Percentiles rank a stretch among this genome's conserved stretches.
Conservation (phyloP, 169 alveolate genomes). For the Cryptosporidium tyzzeri region DNA sequence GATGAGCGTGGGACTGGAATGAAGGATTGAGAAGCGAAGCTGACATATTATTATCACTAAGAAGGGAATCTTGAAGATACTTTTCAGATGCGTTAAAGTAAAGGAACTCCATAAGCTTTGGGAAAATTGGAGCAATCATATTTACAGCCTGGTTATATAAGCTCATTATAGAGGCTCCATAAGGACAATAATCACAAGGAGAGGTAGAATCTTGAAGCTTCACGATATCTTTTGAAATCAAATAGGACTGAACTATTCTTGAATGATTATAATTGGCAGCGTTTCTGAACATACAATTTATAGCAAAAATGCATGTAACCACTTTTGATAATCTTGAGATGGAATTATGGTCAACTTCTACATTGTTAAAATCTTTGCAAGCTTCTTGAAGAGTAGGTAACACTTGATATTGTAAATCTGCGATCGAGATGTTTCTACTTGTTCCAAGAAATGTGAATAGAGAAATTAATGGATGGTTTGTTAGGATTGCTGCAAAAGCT, state of each 20-base stretch:
- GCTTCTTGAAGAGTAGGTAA: conserved; percentile 69
- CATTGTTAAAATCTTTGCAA: conserved; percentile 13
- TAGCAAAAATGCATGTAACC: conserved; percentile 46
- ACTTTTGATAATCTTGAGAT: conserved; percentile 24
- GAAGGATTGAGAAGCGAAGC: conserved; percentile 37
- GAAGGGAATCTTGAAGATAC: conserved; percentile 48
- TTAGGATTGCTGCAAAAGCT: conserved; percentile 59
- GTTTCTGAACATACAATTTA: conserved; percentile 66
- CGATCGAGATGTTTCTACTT: conserved; percentile 51
- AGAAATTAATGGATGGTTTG: conserved; percentile 61
- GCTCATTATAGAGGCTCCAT: conserved; percentile 63
- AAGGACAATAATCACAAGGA: conserved; percentile 20
- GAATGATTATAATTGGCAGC: conserved; percentile 55
- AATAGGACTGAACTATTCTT: conserved; percentile 25
- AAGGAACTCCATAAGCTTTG: conserved; percentile 34
- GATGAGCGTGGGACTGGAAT: conserved; percentile 69
- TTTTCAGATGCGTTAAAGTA: conserved; percentile 72
- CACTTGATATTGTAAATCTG: conserved; percentile 70
- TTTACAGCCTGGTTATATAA: conserved; percentile 20
- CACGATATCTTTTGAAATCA: conserved; percentile 56
- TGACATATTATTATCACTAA: conserved; percentile 52
- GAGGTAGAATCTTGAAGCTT: conserved; percentile 11
- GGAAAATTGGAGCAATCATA: conserved; percentile 11
- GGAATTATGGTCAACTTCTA: neutral
- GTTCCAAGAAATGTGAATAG: conserved; percentile 66